phyloP scores from a whole-genome alignment of 257 asterid species.

The Nicotiana noctiflora region DNA sequence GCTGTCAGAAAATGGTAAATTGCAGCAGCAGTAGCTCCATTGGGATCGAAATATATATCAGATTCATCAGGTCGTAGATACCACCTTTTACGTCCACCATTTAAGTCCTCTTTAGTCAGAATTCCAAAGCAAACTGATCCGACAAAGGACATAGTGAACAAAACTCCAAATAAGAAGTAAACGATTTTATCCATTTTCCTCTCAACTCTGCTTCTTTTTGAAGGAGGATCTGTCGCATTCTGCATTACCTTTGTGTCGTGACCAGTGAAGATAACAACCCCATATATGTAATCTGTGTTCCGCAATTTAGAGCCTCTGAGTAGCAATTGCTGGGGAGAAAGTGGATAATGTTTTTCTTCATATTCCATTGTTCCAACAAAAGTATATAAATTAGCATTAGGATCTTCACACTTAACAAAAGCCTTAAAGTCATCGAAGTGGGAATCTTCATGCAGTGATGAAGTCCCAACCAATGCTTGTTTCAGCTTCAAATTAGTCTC shows the following conservation, averaged over 20 bases:
- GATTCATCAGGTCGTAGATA: slow-evolving; percentile 53
- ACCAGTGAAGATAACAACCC: slow-evolving; percentile 85
- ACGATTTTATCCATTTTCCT: slow-evolving; percentile 79
- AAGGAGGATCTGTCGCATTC: slow-evolving; percentile 81
- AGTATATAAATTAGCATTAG: slow-evolving; percentile 75
- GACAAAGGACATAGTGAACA: slow-evolving; percentile 47
- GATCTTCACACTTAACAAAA: slow-evolving; percentile 76
- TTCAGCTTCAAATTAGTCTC: slow-evolving; percentile 88
- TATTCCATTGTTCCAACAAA: slow-evolving; percentile 77
- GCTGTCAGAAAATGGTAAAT: slow-evolving; percentile 70
- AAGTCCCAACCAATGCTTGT: slow-evolving; percentile 62
- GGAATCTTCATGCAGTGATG: slow-evolving; percentile 41
- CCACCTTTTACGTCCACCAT: slow-evolving; percentile 64
- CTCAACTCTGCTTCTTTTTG: slow-evolving; percentile 88
- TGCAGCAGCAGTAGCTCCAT: slow-evolving; percentile 62
- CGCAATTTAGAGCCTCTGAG: slow-evolving; percentile 82
- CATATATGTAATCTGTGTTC: slow-evolving; percentile 66
- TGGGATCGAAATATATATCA: slow-evolving; percentile 58
- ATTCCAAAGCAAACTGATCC: slow-evolving; percentile 82
- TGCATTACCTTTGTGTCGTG: slow-evolving; percentile 90
- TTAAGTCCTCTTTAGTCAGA: slow-evolving; percentile 48
- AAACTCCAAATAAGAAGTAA: slow-evolving; percentile 59
- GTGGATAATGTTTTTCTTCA: slow-evolving; percentile 49
- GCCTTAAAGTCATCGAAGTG: slow-evolving; percentile 50
- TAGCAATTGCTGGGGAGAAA: slow-evolving; percentile 82